phyloP scores from a whole-genome alignment of 1,284 basidiomycete genomes.

The Rhizoctonia solani region DNA sequence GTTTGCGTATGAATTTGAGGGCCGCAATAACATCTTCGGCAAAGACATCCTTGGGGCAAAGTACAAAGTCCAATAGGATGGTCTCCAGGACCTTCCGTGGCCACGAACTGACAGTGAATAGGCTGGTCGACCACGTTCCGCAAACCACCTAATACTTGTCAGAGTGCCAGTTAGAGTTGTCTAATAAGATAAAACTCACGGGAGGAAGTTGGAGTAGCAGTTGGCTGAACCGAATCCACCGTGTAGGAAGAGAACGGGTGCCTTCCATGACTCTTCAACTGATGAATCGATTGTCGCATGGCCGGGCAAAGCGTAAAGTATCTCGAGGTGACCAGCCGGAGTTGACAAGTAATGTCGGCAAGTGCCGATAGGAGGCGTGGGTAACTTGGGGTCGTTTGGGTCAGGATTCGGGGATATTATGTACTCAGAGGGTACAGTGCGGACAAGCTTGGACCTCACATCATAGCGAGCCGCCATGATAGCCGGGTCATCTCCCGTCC shows the following conservation, averaged over 20 bases:
- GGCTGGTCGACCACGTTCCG: background rate
- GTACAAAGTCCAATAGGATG: constrained; percentile 10
- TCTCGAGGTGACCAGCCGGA: background rate
- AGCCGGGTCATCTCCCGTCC: too few relatives aligned
- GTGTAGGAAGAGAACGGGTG: constrained; percentile 9
- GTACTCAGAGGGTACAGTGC: background rate
- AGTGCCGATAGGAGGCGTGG: background rate
- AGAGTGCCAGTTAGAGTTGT: too few relatives aligned
- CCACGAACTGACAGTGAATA: background rate
- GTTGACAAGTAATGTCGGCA: constrained; percentile 17
- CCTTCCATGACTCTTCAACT: background rate
- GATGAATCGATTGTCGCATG: background rate
- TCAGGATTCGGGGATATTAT: constrained; percentile 5
- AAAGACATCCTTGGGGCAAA: constrained; percentile 13
- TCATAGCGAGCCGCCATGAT: too few relatives aligned
- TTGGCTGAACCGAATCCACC: constrained; percentile 32
- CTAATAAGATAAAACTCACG: too few relatives aligned
- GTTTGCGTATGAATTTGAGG: constrained; percentile 2
- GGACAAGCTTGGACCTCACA: background rate
- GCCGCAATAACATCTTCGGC: too few relatives aligned
- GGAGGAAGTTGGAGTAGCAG: constrained; percentile 30
- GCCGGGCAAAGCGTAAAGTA: constrained; percentile 16
- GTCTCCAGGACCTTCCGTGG: constrained; percentile 12
- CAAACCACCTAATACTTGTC: too few relatives aligned
- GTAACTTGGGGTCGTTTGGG: constrained; percentile 5